phyloP scores from a whole-genome alignment of 2,329 filamentous ascomycete species.

The Anthostomella pinea region DNA sequence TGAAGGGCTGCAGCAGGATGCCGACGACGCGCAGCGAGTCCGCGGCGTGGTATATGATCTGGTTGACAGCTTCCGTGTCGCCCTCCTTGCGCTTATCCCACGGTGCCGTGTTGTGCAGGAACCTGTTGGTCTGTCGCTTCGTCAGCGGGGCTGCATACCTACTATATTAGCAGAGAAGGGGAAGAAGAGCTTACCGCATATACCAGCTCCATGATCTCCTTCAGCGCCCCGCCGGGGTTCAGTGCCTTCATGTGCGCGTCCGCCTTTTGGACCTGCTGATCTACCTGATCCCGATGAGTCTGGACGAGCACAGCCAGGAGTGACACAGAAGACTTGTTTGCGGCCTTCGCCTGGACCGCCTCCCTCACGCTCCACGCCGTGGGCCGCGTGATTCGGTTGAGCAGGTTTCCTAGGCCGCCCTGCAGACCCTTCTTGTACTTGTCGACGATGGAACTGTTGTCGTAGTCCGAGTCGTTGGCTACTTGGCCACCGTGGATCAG shows the following conservation, averaged over 20 bases:
- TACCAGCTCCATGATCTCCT: constrained; percentile 60
- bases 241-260: constrained; percentile 59
- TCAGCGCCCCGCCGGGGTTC: constrained; percentile 64
- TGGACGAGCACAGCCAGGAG: constrained; percentile 28
- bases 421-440: constrained; percentile 79
- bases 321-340: not conserved
- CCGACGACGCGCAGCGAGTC: constrained; percentile 77
- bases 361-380: constrained; percentile 67
- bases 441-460: constrained; percentile 70
- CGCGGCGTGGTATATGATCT: constrained; percentile 65
- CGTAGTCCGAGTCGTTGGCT: constrained; percentile 76
- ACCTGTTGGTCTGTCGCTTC: constrained; percentile 60
- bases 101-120: constrained; percentile 62
- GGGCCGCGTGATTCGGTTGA: constrained; percentile 65
- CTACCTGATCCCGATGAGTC: constrained; percentile 39
- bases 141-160: constrained; percentile 8
- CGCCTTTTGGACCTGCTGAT: constrained; percentile 39
- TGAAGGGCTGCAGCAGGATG: constrained; percentile 87
- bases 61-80: constrained; percentile 43
- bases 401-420: constrained; percentile 75
- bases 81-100: constrained; percentile 58
- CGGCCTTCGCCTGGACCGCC: constrained; percentile 45
- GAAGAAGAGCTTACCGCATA: constrained; percentile 46
- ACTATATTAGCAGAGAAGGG: not conserved
- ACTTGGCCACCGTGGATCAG: constrained; percentile 78